phyloP scores from a whole-genome alignment of 1,139 yeast species.

The Blastobotrys buckinghamii region DNA sequence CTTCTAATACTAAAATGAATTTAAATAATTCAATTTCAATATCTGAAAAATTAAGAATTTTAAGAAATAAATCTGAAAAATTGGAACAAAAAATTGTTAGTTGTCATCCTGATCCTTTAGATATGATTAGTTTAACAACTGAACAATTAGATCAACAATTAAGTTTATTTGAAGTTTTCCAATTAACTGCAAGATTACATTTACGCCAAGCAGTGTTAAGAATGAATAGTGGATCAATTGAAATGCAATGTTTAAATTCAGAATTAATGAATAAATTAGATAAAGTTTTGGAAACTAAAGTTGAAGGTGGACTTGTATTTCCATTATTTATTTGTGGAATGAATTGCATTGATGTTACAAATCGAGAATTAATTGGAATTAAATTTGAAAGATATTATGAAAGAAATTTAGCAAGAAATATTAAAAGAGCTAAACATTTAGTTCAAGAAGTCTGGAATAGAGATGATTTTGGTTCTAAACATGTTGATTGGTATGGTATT shows the following conservation, averaged over 20 bases:
- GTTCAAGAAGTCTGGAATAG: constrained; percentile 54
- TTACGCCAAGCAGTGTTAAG: constrained; percentile 57
- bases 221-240: constrained; percentile 58
- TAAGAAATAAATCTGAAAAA: not conserved
- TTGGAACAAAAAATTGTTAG: constrained; percentile 48
- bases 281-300: constrained; percentile 56
- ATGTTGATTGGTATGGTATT: constrained; percentile 63
- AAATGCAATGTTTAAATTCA: constrained; percentile 53
- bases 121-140: constrained; percentile 43
- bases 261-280: constrained; percentile 56
- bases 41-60: constrained; percentile 4
- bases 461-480: constrained; percentile 42
- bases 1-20: not conserved
- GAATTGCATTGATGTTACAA: constrained; percentile 46
- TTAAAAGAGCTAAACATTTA: constrained; percentile 52
- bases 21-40: not conserved
- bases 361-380: constrained; percentile 43
- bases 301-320: constrained; percentile 67
- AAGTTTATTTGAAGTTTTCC: constrained; percentile 67
- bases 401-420: constrained; percentile 63
- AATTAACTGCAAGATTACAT: constrained; percentile 62
- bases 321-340: constrained; percentile 76
- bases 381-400: constrained; percentile 53
- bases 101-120: constrained; percentile 50
- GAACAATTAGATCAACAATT: constrained; percentile 60